A percentile compares a stretch with the other conserved stretches of the same genome.
phyloP scores from a whole-genome alignment of 2,329 filamentous ascomycete species.

The Fusarium brachygibbosum region DNA sequence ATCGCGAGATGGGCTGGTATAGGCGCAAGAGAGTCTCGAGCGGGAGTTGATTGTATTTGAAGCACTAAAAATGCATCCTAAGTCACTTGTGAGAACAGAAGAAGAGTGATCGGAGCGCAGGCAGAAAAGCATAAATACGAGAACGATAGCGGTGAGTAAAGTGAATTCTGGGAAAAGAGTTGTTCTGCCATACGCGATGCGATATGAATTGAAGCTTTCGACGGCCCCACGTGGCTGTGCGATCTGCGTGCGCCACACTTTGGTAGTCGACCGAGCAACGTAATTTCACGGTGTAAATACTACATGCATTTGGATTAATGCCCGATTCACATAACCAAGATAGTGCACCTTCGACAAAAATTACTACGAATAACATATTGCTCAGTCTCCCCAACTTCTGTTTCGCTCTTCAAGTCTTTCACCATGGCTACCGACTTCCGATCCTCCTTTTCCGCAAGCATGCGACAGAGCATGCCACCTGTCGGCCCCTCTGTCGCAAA shows the following conservation, averaged over 20 bases:
- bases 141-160: conserved; percentile 20
- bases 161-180: conserved; percentile 10
- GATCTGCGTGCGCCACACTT: conserved; percentile 44
- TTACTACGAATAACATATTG: background rate
- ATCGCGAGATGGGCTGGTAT: conserved; percentile 50
- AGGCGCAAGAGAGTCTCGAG: conserved; percentile 43
- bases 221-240: conserved; percentile 49
- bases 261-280: conserved; percentile 51
- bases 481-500: conserved; percentile 77
- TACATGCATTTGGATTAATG: conserved; percentile 5
- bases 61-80: conserved; percentile 41
- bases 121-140: conserved; percentile 16
- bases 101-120: background rate
- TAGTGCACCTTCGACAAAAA: conserved; percentile 8
- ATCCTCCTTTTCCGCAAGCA: conserved; percentile 75
- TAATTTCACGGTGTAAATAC: conserved; percentile 43
- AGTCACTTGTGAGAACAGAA: background rate
- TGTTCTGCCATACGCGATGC: conserved; percentile 17
- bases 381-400: background rate
- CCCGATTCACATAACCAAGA: conserved; percentile 11
- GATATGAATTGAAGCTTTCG: conserved; percentile 44
- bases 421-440: conserved; percentile 74
- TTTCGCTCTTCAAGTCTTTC: background rate
- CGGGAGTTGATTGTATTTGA: conserved; percentile 21
- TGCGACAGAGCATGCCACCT: conserved; percentile 70